Base-by-base conservation (phyloP, 1,139 yeast genomes). In the Hansenula anomala region DNA sequence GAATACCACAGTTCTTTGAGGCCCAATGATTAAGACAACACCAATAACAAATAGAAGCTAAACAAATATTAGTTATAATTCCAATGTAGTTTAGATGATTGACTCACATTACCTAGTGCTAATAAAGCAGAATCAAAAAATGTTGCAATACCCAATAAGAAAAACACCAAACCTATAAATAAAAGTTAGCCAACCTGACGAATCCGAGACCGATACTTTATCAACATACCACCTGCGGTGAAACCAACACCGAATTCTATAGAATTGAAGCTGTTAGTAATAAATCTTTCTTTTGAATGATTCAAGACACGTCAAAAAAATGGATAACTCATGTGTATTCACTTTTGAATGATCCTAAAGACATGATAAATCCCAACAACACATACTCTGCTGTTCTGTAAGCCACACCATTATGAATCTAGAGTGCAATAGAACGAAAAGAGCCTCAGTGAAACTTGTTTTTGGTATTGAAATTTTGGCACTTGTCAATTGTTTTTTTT, bases 231-330 rank as follows among this genome's bases (percentile, higher is more conserved):
- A 22, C 85, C 86, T 20, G 95, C 90, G 13, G 96, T 87, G 69
- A 90, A 85, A 10, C 89, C 96, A 22, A 88, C 97, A 24, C 98
- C 98, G 55, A 82, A 82, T 63, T 89, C 96, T 87, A 49, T 9
- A 52, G 60, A 9, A 25, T 20, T 20, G 22, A 20, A n/a, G 6
- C 37, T 13, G 26, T 6, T 20, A 25, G 50, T 43, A 38, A 44
- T 41, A 36, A 17, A 30, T 8, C 20, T 19, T 4, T n/a, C 4
- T 20, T 14, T 3, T 22, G 6, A 14, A 20, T 15, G 12, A 3
- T 14, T 10, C 9, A 29, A 29, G 27, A 28, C 30, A 32, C 29
- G 34, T 35, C 26, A 24, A 15, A 23, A n/a, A n/a, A n/a, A n/a
- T n/a, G n/a, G n/a, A n/a, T n/a, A n/a, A n/a, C n/a, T n/a, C n/a